These are phyloP conservation scores for Acorus gramineus DNA, from an alignment of 106 monocot genomes.

Conservation along the genomic window DNA sequence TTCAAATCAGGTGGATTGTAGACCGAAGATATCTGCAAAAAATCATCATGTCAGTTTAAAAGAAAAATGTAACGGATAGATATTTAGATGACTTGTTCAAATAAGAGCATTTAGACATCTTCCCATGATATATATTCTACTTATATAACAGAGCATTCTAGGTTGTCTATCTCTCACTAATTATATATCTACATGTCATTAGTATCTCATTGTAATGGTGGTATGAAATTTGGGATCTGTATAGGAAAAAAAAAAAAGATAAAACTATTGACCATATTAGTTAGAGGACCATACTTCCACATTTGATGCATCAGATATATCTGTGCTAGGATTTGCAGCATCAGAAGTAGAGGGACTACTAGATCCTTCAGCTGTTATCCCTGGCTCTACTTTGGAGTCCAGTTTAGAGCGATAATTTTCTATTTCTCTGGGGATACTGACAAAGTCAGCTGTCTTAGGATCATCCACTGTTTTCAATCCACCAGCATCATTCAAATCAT, in stretches of 20 bases:
- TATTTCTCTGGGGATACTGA: not conserved
- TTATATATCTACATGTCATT: no score
- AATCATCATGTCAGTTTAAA: slow-evolving; percentile 6
- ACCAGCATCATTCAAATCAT: slow-evolving; percentile 7
- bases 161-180: no score
- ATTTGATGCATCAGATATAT: slow-evolving; percentile 19
- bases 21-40: slow-evolving; percentile 27
- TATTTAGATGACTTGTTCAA: not conserved
- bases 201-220: no score
- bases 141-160: no score
- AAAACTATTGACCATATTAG: not conserved
- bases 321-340: slow-evolving; percentile 1
- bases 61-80: not conserved
- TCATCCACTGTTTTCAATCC: slow-evolving; percentile 1
- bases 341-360: not conserved
- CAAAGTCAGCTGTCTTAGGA: not conserved
- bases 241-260: not conserved
- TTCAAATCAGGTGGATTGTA: slow-evolving; percentile 86
- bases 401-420: not conserved
- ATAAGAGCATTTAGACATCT: no score
- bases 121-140: no score
- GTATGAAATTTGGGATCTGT: no score
- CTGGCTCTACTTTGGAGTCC: not conserved
- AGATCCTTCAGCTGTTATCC: slow-evolving; percentile 6
- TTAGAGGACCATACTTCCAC: slow-evolving; percentile 10